Conservation (phyloP, 78 protist species). For the Dictyostelium brefeldianum region DNA sequence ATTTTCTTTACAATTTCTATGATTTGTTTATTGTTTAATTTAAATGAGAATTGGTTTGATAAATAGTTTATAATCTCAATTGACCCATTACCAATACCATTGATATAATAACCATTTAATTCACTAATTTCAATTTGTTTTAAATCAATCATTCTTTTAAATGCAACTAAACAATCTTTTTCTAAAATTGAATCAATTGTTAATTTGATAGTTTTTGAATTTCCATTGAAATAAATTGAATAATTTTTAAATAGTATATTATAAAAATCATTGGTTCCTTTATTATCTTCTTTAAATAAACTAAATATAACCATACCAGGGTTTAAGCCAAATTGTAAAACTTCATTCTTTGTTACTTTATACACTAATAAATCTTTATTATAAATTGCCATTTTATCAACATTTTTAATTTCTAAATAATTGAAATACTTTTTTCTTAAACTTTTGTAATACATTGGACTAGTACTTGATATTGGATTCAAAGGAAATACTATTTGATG, state of each 20-base stretch:
- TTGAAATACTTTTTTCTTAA: neutral
- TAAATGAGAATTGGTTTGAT: neutral
- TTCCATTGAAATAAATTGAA: neutral
- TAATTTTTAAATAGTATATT: neutral
- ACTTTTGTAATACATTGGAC: neutral
- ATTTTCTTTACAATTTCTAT: neutral
- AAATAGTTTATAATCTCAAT: neutral
- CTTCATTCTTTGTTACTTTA: neutral
- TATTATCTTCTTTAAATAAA: neutral
- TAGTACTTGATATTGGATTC: too few species aligned
- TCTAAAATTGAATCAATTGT: neutral
- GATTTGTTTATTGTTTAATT: neutral
- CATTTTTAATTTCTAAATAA: neutral
- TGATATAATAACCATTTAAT: neutral
- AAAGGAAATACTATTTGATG: neutral
- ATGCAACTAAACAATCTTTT: neutral
- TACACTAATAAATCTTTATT: neutral
- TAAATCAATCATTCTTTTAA: neutral
- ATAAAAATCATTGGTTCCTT: neutral
- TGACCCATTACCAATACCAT: neutral
- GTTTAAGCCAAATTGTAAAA: neutral
- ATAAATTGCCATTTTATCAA: neutral
- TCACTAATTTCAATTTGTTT: neutral
- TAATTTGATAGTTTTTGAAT: neutral
- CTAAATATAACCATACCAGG: neutral